Evolutionary conservation across 148 eudicot genomes (phyloP).

Genomic region (Rhododendron williamsianum): DNA sequence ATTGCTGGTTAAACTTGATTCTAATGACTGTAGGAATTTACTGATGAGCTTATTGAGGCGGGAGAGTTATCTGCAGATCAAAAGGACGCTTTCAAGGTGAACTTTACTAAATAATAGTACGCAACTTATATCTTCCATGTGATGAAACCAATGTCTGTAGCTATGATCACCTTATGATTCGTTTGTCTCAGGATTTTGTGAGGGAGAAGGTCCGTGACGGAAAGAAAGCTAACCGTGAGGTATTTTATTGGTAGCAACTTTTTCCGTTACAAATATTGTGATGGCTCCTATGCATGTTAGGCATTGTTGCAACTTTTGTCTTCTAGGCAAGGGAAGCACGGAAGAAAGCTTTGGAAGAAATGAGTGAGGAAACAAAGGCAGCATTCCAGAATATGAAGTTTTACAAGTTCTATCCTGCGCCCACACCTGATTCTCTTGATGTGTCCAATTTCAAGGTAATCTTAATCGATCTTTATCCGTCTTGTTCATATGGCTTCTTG

Average conservation of each 20-base stretch:
- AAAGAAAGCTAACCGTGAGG: conserved; percentile 79
- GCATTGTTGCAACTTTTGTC: too few relatives aligned
- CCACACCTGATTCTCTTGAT: conserved; percentile 73
- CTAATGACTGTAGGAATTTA: conserved; percentile 49
- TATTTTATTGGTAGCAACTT: background rate
- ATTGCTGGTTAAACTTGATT: too few relatives aligned
- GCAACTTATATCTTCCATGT: too few relatives aligned
- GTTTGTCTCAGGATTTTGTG: conserved; percentile 38
- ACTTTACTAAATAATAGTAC: too few relatives aligned
- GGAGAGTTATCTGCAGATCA: conserved; percentile 69
- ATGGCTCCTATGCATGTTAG: too few relatives aligned
- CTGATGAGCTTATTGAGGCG: conserved; percentile 57
- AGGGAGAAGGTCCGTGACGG: conserved; percentile 72
- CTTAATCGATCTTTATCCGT: too few relatives aligned
- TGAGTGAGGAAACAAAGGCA: conserved; percentile 67
- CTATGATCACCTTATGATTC: too few relatives aligned
- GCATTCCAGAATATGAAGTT: conserved; percentile 70
- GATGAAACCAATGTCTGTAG: too few relatives aligned
- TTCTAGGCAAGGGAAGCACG: conserved; percentile 31
- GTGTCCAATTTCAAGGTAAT: conserved; percentile 57
- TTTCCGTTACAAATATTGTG: too few relatives aligned
- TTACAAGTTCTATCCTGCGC: conserved; percentile 83
- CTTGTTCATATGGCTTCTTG: too few relatives aligned
- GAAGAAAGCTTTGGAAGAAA: conserved; percentile 62
- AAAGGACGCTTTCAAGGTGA: conserved; percentile 54